Base-by-base conservation (phyloP, 2,329 filamentous ascomycete species). In the Scedosporium dehoogii region DNA sequence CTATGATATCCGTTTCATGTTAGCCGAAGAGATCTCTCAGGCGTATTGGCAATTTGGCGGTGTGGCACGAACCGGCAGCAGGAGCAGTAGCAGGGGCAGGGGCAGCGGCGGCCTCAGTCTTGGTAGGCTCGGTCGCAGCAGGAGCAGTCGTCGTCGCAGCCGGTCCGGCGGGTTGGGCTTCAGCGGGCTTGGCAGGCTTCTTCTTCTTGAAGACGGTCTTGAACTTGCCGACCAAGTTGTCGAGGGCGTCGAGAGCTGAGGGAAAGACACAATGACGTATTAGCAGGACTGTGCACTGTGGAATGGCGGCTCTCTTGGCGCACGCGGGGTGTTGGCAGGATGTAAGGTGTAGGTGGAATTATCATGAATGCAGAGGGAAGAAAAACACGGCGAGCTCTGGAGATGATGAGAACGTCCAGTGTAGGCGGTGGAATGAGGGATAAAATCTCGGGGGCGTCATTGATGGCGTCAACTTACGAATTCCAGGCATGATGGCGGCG, bases 161-260 rank as follows among this genome's bases (percentile, higher is more conserved):
- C 59, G 61, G n/a, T 25, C 29, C 27, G 60, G 59, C 33, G 10
- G 33, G 33, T 10, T 38, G 33, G 10, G 33, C 10, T 10, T 38
- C 33, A 33, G 63, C 64, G 33, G 62, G 23, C 25, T 61, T 59
- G 38, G 62, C 65, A 18, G 63, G 58, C 46, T 59, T 61, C 73
- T 76, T 79, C 72, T 79, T 81, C 73, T 78, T 80, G 75, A 82
- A 80, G 72, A 75, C 73, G 66, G 74, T 73, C 77, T 79, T 81
- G 70, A 85, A 70, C 79, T 82, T 84, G 69, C 73, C 75, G 78
- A 81, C 82, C 67, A 84, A 67, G 73, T 83, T 83, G 70, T 80
- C 78, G 64, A 84, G 73, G 41, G 81, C 79, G 66, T 77, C 73
- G 59, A 76, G 72, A 62, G 81, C 81, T 84, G 66, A 38, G 27